Evolutionary conservation across 192 early-diverging fungal genomes (phyloP).

Genomic region (Linnemannia zychae): DNA sequence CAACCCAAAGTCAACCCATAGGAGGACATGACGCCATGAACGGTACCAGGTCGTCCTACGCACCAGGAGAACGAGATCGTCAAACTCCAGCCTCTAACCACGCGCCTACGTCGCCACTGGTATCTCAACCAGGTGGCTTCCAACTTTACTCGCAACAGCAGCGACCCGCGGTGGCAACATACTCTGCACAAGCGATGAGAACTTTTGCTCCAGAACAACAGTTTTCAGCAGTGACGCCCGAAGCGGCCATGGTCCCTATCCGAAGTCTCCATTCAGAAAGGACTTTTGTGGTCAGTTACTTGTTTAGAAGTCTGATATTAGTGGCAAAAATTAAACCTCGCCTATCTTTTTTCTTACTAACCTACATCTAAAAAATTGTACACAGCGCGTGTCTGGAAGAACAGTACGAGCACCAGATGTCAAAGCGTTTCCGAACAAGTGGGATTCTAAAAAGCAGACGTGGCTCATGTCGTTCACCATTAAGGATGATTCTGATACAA

Average conservation of each 20-base stretch:
- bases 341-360: neutral
- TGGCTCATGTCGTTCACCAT: slow-evolving; percentile 48
- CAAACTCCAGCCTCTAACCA: neutral
- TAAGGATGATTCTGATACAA: slow-evolving; percentile 42
- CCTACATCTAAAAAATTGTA: too few species aligned
- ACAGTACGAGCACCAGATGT: slow-evolving; percentile 27
- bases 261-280: slow-evolving; percentile 20
- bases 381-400: slow-evolving; percentile 38
- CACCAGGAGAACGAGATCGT: neutral
- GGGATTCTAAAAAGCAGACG: slow-evolving; percentile 11
- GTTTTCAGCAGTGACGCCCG: neutral
- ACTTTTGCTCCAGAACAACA: slow-evolving; percentile 37
- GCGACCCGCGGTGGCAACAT: neutral
- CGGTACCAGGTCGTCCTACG: neutral
- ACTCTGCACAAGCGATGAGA: slow-evolving; percentile 27
- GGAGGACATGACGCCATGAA: neutral
- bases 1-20: neutral
- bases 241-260: slow-evolving; percentile 42
- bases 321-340: slow-evolving; percentile 5
- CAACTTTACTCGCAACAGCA: neutral
- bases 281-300: slow-evolving; percentile 27
- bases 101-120: neutral
- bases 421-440: slow-evolving; percentile 29
- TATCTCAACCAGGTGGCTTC: neutral
- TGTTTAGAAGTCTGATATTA: neutral